A percentile compares a stretch with the other conserved stretches of the same genome.
Conservation (phyloP, 2,329 filamentous ascomycete genomes). For the Pseudovirgaria hyperparasitica region DNA sequence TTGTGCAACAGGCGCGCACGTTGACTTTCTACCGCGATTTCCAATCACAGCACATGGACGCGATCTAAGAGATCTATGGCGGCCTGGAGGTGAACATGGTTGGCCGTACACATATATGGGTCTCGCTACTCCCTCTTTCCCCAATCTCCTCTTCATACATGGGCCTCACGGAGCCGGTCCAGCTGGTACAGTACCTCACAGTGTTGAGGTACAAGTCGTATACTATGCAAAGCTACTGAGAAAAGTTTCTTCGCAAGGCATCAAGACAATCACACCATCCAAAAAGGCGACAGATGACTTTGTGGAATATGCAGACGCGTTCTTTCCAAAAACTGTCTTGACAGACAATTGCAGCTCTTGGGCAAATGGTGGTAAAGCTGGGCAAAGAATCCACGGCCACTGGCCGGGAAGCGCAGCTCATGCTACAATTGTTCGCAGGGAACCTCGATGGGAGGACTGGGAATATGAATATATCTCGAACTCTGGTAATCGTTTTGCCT, state of each 20-base stretch:
- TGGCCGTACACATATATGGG: slow-evolving; percentile 59
- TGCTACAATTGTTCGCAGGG: slow-evolving; percentile 43
- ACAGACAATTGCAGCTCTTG: slow-evolving; percentile 55
- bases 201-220: slow-evolving; percentile 51
- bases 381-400: slow-evolving; percentile 51
- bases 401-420: slow-evolving; percentile 59
- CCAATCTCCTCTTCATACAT: slow-evolving; percentile 53
- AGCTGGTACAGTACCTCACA: slow-evolving; percentile 55
- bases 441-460: slow-evolving; percentile 47
- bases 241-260: slow-evolving; percentile 53
- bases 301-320: slow-evolving; percentile 41
- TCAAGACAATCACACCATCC: slow-evolving; percentile 47
- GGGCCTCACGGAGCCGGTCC: slow-evolving; percentile 30
- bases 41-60: slow-evolving; percentile 42
- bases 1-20: slow-evolving; percentile 56
- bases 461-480: slow-evolving; percentile 37
- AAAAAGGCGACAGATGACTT: slow-evolving; percentile 52
- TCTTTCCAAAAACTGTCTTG: slow-evolving; percentile 40
- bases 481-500: slow-evolving; percentile 42
- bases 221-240: slow-evolving; percentile 56
- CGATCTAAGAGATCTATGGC: slow-evolving; percentile 46
- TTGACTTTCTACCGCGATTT: slow-evolving; percentile 39
- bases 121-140: slow-evolving; percentile 49
- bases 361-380: slow-evolving; percentile 52
- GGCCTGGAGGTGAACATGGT: slow-evolving; percentile 39